Evolutionary conservation across 352 stramenopile species (phyloP).

Genomic region (Globisporangium spiculum): DNA sequence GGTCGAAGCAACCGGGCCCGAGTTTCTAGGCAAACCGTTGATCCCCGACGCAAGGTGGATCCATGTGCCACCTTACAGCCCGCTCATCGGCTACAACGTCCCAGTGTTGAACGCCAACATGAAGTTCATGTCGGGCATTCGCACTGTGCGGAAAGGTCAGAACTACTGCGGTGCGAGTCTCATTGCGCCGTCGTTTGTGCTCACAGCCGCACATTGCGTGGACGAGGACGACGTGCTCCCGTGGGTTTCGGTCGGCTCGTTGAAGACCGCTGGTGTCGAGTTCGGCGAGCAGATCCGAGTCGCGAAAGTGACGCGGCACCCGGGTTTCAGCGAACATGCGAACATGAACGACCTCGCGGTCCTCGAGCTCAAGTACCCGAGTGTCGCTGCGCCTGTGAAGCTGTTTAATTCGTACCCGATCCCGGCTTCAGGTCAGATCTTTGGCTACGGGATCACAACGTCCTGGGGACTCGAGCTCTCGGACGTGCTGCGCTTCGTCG

Average conservation of each 20-base stretch:
- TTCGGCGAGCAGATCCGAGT: conserved; percentile 31
- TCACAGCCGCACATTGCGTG: conserved; percentile 15
- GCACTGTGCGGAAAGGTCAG: conserved; percentile 1
- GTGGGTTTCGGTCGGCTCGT: conserved; percentile 26
- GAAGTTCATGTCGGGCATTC: conserved; percentile 13
- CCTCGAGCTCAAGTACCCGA: conserved; percentile 24
- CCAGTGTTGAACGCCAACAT: not conserved
- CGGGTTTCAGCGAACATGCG: conserved; percentile 12
- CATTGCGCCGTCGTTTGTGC: conserved; percentile 10
- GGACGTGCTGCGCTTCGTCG: conserved; percentile 18
- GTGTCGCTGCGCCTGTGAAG: conserved; percentile 14
- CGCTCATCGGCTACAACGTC: not conserved
- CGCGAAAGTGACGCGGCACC: conserved; percentile 21
- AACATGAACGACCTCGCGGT: conserved; percentile 23
- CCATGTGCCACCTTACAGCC: not conserved
- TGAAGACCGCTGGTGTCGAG: conserved; percentile 15
- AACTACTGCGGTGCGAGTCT: conserved; percentile 17
- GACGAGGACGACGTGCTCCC: conserved; percentile 15
- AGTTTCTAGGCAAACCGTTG: conserved; percentile 10
- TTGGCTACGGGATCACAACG: conserved; percentile 17
- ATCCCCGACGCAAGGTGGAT: not conserved
- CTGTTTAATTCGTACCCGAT: conserved; percentile 20
- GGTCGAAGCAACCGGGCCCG: conserved; percentile 7
- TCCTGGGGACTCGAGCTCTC: conserved; percentile 11
- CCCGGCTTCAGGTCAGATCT: conserved; percentile 5